phyloP scores from a whole-genome alignment of 305 asterid genomes.

The Fraxinus xanthoxyloides region DNA sequence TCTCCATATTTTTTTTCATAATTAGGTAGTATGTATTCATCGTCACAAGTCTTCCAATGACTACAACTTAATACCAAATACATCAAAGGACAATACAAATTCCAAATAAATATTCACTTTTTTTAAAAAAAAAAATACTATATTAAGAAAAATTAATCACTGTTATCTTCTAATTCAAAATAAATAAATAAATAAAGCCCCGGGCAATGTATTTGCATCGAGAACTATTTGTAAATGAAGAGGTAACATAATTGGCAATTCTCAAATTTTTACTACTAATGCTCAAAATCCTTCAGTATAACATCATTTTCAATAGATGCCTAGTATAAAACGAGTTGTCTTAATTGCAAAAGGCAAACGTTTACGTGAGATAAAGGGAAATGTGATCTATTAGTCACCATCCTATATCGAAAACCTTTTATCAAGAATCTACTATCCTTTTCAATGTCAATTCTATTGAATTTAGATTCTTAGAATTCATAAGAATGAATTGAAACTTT shows the following conservation, averaged over 20 bases:
- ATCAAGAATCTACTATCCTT: background rate
- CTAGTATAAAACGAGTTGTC: background rate
- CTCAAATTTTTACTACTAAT: background rate
- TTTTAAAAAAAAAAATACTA: background rate
- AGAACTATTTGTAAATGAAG: background rate
- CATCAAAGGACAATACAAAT: background rate
- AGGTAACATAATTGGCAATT: background rate
- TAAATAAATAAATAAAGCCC: background rate
- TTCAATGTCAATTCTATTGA: background rate
- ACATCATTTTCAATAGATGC: background rate
- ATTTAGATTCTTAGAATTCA: background rate
- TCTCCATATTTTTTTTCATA: background rate
- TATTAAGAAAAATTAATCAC: background rate
- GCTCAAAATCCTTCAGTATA: background rate
- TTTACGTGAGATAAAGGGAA: background rate
- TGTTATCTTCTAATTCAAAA: too few relatives aligned
- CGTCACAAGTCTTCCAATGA: slow-evolving; percentile 1
- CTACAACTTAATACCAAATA: slow-evolving; percentile 1
- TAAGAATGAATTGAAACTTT: background rate
- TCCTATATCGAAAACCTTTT: background rate
- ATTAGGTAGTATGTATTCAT: background rate
- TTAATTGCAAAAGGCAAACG: background rate
- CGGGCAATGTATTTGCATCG: background rate
- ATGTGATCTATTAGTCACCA: background rate
- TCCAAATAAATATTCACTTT: background rate